Percentiles rank a stretch among this genome's conserved stretches.
Conservation (phyloP, 2,329 filamentous ascomycete species). For the Calonectria ilicicola region DNA sequence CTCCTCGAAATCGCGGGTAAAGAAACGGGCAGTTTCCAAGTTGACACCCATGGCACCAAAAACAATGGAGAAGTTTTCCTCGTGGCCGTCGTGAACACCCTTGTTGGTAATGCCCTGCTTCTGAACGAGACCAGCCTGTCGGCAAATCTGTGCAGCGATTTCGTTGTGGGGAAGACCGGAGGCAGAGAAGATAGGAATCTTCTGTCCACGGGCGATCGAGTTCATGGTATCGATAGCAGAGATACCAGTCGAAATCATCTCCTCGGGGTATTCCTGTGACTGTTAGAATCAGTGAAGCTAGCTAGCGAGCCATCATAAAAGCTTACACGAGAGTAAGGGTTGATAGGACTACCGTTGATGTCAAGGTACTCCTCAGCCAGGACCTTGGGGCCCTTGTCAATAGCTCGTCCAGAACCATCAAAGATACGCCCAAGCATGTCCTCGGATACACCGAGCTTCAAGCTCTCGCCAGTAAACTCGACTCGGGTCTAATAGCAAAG, state of each 20-base stretch:
- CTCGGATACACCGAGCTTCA: slow-evolving; percentile 99
- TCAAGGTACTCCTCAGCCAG: slow-evolving; percentile 98
- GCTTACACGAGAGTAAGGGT: slow-evolving; percentile 93
- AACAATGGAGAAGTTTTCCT: slow-evolving; percentile 99
- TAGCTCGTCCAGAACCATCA: slow-evolving; percentile 96
- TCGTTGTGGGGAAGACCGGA: slow-evolving; percentile 99
- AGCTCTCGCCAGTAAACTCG: slow-evolving; percentile 94
- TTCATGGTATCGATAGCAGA: slow-evolving; percentile 99
- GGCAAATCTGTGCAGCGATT: slow-evolving; percentile 98
- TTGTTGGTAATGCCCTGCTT: slow-evolving; percentile 84
- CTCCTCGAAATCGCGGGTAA: slow-evolving; percentile 98
- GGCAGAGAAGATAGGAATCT: slow-evolving; percentile 99
- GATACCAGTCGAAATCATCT: slow-evolving; percentile 99
- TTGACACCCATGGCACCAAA: slow-evolving; percentile 99
- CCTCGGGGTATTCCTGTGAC: slow-evolving; percentile 91
- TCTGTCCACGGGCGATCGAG: slow-evolving; percentile 97
- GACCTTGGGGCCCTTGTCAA: slow-evolving; percentile 99
- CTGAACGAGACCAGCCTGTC: slow-evolving; percentile 93
- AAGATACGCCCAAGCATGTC: slow-evolving; percentile 99
- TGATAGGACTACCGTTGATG: slow-evolving; percentile 99
- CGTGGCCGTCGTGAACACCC: slow-evolving; percentile 94
- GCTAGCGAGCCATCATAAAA: not conserved
- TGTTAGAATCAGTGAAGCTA: slow-evolving; percentile 29
- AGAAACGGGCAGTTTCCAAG: slow-evolving; percentile 98
- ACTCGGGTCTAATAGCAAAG: slow-evolving; percentile 80